Evolutionary conservation across 1,139 yeast species (phyloP).

Genomic region (Casaregolazyma lundiana): DNA sequence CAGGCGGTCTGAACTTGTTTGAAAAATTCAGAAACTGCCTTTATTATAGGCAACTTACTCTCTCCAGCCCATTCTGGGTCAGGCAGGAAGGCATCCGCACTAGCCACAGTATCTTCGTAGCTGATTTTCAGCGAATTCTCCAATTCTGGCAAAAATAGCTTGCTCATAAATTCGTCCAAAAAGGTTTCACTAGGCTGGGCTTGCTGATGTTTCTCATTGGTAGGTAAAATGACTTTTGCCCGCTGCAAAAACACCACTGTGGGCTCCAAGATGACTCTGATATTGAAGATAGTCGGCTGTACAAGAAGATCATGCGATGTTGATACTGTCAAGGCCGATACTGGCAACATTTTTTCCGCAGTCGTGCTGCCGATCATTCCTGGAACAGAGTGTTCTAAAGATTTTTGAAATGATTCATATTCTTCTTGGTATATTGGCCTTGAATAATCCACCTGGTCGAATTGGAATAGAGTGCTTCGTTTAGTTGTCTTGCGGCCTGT

Average conservation of each 20-base stretch:
- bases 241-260: slow-evolving; percentile 55
- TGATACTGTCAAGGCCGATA: slow-evolving; percentile 21
- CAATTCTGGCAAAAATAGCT: slow-evolving; percentile 60
- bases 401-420: slow-evolving; percentile 22
- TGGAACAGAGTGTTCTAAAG: slow-evolving; percentile 34
- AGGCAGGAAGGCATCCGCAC: slow-evolving; percentile 23
- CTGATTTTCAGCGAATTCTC: slow-evolving; percentile 48
- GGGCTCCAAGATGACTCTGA: slow-evolving; percentile 66
- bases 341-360: slow-evolving; percentile 12
- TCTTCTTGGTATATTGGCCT: slow-evolving; percentile 27
- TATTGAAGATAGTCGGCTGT: slow-evolving; percentile 72
- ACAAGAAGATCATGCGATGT: slow-evolving; percentile 58
- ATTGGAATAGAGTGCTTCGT: slow-evolving; percentile 22
- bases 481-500: background rate
- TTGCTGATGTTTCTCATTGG: slow-evolving; percentile 12
- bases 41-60: slow-evolving; percentile 33
- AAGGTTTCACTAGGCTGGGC: slow-evolving; percentile 38
- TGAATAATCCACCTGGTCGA: slow-evolving; percentile 25
- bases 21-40: slow-evolving; percentile 27
- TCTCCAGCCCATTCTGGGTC: slow-evolving; percentile 29
- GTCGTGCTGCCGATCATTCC: slow-evolving; percentile 29
- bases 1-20: slow-evolving; percentile 30
- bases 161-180: slow-evolving; percentile 60
- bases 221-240: slow-evolving; percentile 39
- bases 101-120: slow-evolving; percentile 32